Conservation (phyloP, 352 stramenopile genomes). For the Phytophthora boehmeriae region DNA sequence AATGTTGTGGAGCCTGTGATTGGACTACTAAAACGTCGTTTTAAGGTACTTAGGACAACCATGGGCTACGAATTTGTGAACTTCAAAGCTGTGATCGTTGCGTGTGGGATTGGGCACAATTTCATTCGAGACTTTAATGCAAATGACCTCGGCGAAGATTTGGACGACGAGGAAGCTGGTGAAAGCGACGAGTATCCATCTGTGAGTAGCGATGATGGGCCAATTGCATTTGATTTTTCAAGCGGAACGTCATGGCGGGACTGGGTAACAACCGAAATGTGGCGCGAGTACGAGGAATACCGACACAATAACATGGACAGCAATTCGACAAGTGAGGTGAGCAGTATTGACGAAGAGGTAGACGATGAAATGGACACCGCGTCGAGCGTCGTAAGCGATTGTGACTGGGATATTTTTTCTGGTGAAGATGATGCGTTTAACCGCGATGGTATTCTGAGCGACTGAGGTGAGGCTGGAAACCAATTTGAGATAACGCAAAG, state of each 20-base stretch:
- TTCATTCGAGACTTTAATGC: constrained; percentile 7
- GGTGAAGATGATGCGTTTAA: background rate
- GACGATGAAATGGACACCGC: background rate
- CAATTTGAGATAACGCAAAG: too few relatives aligned
- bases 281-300: background rate
- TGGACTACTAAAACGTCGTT: constrained; percentile 5
- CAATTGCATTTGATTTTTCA: background rate
- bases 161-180: background rate
- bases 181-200: constrained; percentile 7
- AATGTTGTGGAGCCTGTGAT: constrained; percentile 12
- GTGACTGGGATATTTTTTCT: background rate
- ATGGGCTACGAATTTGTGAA: constrained; percentile 12
- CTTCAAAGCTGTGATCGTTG: constrained; percentile 1
- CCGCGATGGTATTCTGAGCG: too few relatives aligned
- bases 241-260: background rate
- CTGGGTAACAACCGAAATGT: background rate
- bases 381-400: background rate
- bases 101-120: constrained; percentile 7
- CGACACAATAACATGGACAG: background rate
- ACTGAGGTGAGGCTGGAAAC: too few relatives aligned
- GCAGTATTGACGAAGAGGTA: background rate
- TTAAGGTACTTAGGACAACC: background rate
- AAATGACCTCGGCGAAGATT: background rate
- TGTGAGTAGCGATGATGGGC: background rate
- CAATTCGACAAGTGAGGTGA: background rate